Conservation (phyloP, 805 yeast species). For the Debaryomyces tyrocola region DNA sequence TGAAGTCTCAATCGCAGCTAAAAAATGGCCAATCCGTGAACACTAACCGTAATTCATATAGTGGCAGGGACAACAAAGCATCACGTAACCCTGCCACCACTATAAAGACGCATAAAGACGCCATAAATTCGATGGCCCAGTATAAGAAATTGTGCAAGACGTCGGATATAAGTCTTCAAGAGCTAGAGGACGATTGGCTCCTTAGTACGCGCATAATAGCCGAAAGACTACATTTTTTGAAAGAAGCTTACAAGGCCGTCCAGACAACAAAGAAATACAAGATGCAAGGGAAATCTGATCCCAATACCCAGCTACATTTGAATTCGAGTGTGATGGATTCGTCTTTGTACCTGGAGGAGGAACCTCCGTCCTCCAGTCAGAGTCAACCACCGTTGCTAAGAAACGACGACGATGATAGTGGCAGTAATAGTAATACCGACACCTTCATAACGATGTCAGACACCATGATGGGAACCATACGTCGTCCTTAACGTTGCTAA, state of each 20-base stretch:
- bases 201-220: conserved; percentile 21
- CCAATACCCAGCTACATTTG: not conserved
- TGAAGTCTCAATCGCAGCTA: too few relatives aligned
- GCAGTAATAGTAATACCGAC: conserved; percentile 12
- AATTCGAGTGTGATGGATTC: not conserved
- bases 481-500: too few relatives aligned
- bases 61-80: too few relatives aligned
- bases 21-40: too few relatives aligned
- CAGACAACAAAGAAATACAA: conserved; percentile 20
- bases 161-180: not conserved
- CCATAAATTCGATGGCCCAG: conserved; percentile 7
- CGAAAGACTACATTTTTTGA: conserved; percentile 26
- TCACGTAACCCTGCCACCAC: too few relatives aligned
- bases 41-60: too few relatives aligned
- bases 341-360: conserved; percentile 9
- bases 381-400: conserved; percentile 6
- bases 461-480: too few relatives aligned
- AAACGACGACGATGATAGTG: conserved; percentile 16
- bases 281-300: conserved; percentile 3
- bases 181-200: conserved; percentile 23
- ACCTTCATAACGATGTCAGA: not conserved
- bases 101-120: not conserved
- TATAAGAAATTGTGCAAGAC: conserved; percentile 5
- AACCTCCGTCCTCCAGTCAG: conserved; percentile 4
- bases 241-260: conserved; percentile 26